Evolutionary conservation across 2,329 filamentous ascomycete species (phyloP), one percentile per base, ranked within the genome.

Genomic region (Domatiomyces catenatus): DNA sequence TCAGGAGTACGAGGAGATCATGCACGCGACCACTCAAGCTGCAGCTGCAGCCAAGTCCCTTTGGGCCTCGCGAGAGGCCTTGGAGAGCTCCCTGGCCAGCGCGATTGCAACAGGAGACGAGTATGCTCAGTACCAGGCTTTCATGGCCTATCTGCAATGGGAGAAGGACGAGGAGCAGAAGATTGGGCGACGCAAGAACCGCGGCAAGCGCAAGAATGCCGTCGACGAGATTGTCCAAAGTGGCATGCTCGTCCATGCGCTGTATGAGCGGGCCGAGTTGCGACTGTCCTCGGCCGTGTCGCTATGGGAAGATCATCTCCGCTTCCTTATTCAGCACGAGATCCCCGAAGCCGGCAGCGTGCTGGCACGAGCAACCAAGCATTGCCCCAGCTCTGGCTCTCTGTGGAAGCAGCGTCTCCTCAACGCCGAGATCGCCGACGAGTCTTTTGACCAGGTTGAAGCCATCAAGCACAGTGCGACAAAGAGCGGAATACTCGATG

Each of bases 391-490:
- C 84, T 93, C 88, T 5, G 92, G 92, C 15, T 75, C 79, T 24
- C 74, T 98, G 5, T 98, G 92, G 92, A 86, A 86, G 5, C 81
- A 90, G 57, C 89, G 89, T 57, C 83, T 98, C 22, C 69, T 95
- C 48, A 83, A 81, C 18, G 85, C 87, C 2, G 92, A 96, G 67
- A 79, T 86, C 45, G 83, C 86, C 53, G 77, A 78, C 32, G 76
- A 82, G 55, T 74, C 83, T 0, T 94, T 94, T 60, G 73, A 82
- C 20, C 83, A 86, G 47, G 86, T 96, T 48, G 86, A 93, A 60
- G 76, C 81, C 42, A 88, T 95, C 65, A 98, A 98, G 67, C 87
- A 95, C 65, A 81, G 82, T 44, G 92, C 92, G 5, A 96, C 89
- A 0, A 86, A 83, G 61, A 87, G 86, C 20, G 83, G 87, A 7